Base-by-base conservation (phyloP, 805 yeast genomes). In the Saccharomycopsis malanga region DNA sequence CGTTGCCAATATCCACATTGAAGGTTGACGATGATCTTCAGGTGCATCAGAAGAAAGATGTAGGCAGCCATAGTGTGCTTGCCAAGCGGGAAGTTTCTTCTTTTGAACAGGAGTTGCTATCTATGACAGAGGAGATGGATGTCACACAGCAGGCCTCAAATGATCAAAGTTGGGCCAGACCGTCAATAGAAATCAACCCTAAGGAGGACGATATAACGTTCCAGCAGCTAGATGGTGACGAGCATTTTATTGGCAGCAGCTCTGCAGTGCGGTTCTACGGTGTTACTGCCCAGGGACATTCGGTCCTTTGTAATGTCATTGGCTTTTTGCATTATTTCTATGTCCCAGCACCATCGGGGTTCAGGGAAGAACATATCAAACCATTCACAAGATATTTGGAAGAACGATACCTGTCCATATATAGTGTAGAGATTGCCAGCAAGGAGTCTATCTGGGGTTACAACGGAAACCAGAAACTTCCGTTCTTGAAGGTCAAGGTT, bases 191-290 rank as follows among this genome's bases (percentile, higher is more conserved):
- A 36, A 78, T 81, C 53, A 67, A 73, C 45, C 72, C 82, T 2
- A 56, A 58, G 1, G 61, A 61, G 1, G 59, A 62, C 34, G 88
- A 83, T 57, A 71, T 84, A 23, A 71, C 74, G 1, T 89, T 89
- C 61, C 98, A 93, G 63, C 98, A 93, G 59, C 69, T 93, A 57
- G 98, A 93, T 62, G 96, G 95, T 1, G 98, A 93, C 58, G 98
- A 93, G 58, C 75, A 85, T 2, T 60, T 66, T 24, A 61, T 75
- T 6, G 75, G 76, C 32, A 80, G 77, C 14, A 69, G 74, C 22
- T 75, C 83, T 0, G 72, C 77, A 1, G 85, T 89, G 0, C 74
- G 96, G 46, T 83, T 94, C 59, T 93, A 89, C 63, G 99, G 99
- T 48, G 88, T 94, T 34, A 88, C 98, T 1, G 76, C 72, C 49